A percentile compares a stretch with the other conserved stretches of the same genome.
Evolutionary conservation across 768 basidiomycete species (phyloP).

Genomic region (Mycena vulgaris): DNA sequence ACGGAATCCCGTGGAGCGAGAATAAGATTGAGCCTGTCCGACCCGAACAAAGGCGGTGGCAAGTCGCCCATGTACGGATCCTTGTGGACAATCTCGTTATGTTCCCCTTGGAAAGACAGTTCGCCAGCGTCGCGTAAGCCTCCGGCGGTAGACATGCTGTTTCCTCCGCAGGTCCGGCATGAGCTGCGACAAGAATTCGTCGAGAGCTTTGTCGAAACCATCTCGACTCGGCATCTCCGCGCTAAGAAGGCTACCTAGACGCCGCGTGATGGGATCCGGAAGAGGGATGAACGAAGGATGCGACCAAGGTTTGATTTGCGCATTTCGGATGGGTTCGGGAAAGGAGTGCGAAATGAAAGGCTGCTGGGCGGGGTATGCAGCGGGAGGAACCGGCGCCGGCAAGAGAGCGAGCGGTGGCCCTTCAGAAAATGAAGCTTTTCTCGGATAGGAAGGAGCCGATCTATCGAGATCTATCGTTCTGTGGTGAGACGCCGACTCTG

Average conservation of each 20-base stretch:
- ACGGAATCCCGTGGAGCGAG: constrained; percentile 73
- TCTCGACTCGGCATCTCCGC: constrained; percentile 73
- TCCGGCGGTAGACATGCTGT: constrained; percentile 72
- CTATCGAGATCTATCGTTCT: constrained; percentile 29
- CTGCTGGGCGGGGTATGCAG: constrained; percentile 43
- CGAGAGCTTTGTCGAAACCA: constrained; percentile 66
- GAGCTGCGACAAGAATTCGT: constrained; percentile 65
- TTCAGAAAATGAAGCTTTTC: constrained; percentile 25
- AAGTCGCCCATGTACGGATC: constrained; percentile 66
- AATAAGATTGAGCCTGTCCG: constrained; percentile 70
- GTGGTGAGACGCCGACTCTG: not conserved
- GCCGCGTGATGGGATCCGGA: constrained; percentile 68
- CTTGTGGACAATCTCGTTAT: constrained; percentile 53
- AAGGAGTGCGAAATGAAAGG: constrained; percentile 64
- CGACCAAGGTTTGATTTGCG: constrained; percentile 71
- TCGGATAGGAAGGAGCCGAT: constrained; percentile 11
- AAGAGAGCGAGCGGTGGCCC: constrained; percentile 42
- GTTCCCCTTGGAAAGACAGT: constrained; percentile 61
- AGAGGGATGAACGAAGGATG: constrained; percentile 73
- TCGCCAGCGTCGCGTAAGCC: constrained; percentile 66
- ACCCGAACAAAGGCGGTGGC: constrained; percentile 76
- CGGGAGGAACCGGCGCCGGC: constrained; percentile 43
- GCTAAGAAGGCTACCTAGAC: constrained; percentile 67
- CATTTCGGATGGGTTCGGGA: constrained; percentile 54
- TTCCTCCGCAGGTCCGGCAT: constrained; percentile 71